These are phyloP conservation scores for Didymellaceae sp. DNA, from an alignment of 2,329 filamentous ascomycete genomes.

Conservation along the genomic window DNA sequence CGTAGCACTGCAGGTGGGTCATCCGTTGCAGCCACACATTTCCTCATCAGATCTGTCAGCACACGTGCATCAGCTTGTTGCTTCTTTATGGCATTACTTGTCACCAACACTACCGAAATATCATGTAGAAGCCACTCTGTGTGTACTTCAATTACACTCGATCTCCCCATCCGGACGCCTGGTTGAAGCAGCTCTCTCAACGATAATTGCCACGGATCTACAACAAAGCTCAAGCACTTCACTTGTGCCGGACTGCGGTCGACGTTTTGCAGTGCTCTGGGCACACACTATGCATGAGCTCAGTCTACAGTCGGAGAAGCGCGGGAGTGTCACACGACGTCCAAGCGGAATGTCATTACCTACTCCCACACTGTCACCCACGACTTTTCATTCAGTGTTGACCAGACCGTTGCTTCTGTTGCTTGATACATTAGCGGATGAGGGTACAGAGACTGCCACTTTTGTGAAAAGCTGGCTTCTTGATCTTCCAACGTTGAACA, in stretches of 20 bases:
- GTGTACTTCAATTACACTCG: constrained; percentile 84
- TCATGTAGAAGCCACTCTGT: constrained; percentile 89
- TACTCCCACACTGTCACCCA: constrained; percentile 43
- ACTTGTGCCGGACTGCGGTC: constrained; percentile 60
- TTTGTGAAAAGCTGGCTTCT: constrained; percentile 83
- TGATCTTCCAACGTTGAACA: constrained; percentile 60
- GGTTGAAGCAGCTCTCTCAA: constrained; percentile 77
- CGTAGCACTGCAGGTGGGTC: constrained; percentile 40
- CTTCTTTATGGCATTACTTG: constrained; percentile 78
- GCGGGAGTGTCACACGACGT: constrained; percentile 36
- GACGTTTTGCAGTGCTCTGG: constrained; percentile 80
- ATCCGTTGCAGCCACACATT: constrained; percentile 36
- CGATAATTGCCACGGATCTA: constrained; percentile 62
- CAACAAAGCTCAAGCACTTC: neutral
- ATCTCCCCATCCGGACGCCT: constrained; percentile 72
- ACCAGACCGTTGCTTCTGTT: constrained; percentile 81
- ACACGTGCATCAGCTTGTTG: constrained; percentile 72
- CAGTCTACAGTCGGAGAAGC: constrained; percentile 45
- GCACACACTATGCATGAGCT: constrained; percentile 67
- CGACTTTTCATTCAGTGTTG: constrained; percentile 75
- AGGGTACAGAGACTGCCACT: constrained; percentile 75
- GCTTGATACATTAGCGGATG: constrained; percentile 77
- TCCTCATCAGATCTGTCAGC: constrained; percentile 59
- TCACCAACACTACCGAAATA: constrained; percentile 87
- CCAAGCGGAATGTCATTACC: constrained; percentile 38